Percentiles rank a stretch among this genome's conserved stretches.
Evolutionary conservation across 2,329 filamentous ascomycete genomes (phyloP).

Genomic region (Curvularia lunata): DNA sequence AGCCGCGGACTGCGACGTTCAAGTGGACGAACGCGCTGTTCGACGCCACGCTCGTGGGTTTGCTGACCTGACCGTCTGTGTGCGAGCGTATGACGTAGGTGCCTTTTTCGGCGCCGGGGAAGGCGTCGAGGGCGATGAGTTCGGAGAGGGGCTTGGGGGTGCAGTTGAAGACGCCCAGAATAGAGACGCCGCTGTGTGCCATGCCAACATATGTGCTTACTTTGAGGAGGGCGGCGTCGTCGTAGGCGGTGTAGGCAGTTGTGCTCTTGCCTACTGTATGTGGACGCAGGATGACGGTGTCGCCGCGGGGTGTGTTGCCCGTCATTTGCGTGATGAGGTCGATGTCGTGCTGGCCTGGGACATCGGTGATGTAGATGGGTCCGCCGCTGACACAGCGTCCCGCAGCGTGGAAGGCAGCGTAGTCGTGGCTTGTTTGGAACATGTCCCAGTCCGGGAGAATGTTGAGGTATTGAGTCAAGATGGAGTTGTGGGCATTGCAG

Average conservation of each 20-base stretch:
- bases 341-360: conserved; percentile 80
- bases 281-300: conserved; percentile 81
- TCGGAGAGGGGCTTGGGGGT: conserved; percentile 67
- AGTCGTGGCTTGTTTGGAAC: conserved; percentile 72
- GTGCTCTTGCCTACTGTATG: conserved; percentile 74
- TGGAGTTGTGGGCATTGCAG: conserved; percentile 85
- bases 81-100: conserved; percentile 78
- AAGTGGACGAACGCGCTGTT: conserved; percentile 64
- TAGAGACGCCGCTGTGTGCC: conserved; percentile 71
- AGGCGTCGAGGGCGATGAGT: conserved; percentile 71
- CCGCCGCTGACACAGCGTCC: conserved; percentile 89
- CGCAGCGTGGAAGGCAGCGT: conserved; percentile 85
- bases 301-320: conserved; percentile 71
- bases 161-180: conserved; percentile 87
- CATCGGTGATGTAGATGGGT: conserved; percentile 92
- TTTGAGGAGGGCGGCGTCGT: conserved; percentile 75
- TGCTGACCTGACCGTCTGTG: conserved; percentile 66
- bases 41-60: conserved; percentile 55
- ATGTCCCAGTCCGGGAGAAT: conserved; percentile 84
- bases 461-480: conserved; percentile 85
- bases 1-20: conserved; percentile 69
- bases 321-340: conserved; percentile 81
- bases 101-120: conserved; percentile 70
- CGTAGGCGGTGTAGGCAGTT: conserved; percentile 76
- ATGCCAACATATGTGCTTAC: conserved; percentile 78